Conservation (phyloP, 2,329 filamentous ascomycete genomes). For the Colletotrichum caudatum region DNA sequence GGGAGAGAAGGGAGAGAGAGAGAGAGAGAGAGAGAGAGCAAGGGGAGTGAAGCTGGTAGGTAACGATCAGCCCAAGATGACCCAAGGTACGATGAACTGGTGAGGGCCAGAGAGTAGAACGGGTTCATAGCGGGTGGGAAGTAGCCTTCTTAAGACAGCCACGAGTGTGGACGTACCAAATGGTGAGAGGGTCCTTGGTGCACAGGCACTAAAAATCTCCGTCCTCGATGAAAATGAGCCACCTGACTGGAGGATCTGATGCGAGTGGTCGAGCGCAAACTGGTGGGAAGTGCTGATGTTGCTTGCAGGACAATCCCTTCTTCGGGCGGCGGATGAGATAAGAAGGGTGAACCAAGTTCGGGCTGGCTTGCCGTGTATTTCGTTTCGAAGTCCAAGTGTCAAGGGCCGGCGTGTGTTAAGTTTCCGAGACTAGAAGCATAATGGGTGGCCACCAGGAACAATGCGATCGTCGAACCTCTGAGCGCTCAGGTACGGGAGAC, state of each 20-base stretch:
- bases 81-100: slow-evolving; percentile 43
- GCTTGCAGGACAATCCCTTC: slow-evolving; percentile 44
- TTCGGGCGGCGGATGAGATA: slow-evolving; percentile 44
- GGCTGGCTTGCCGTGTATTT: slow-evolving; percentile 47
- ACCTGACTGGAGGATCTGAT: slow-evolving; percentile 44
- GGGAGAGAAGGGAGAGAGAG: slow-evolving; percentile 6
- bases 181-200: slow-evolving; percentile 43
- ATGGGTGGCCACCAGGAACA: slow-evolving; percentile 45
- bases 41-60: slow-evolving; percentile 37
- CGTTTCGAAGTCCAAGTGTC: slow-evolving; percentile 51
- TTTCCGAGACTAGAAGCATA: slow-evolving; percentile 50
- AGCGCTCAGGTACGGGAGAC: slow-evolving; percentile 44
- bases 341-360: slow-evolving; percentile 46
- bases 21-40: slow-evolving; percentile 9
- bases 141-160: slow-evolving; percentile 45
- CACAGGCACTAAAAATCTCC: slow-evolving; percentile 45
- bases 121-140: slow-evolving; percentile 44
- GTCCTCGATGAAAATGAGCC: slow-evolving; percentile 43
- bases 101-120: slow-evolving; percentile 38
- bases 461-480: slow-evolving; percentile 43
- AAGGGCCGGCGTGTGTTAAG: slow-evolving; percentile 49
- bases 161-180: slow-evolving; percentile 43
- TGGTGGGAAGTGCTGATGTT: slow-evolving; percentile 44
- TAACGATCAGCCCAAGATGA: slow-evolving; percentile 42
- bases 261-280: slow-evolving; percentile 44